A percentile compares a stretch with the other conserved stretches of the same genome.
Conservation (phyloP, 73 alveolate genomes). For the Paramecium sexaurelia region DNA sequence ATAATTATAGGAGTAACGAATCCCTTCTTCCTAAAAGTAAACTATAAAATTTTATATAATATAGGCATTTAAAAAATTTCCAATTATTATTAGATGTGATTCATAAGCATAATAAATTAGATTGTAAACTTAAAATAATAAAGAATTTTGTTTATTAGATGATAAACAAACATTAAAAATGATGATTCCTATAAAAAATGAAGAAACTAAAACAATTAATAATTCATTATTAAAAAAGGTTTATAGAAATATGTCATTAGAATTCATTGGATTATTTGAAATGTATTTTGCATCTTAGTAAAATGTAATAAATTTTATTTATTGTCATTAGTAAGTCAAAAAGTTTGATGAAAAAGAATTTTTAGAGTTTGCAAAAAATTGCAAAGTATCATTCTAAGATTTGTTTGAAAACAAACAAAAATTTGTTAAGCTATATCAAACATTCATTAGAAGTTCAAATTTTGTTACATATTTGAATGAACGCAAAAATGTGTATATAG, state of each 20-base stretch:
- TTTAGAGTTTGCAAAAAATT: slow-evolving; percentile 9
- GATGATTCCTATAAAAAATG: slow-evolving; percentile 59
- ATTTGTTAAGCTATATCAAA: slow-evolving; percentile 55
- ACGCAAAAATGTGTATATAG: slow-evolving; percentile 55
- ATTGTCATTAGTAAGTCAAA: slow-evolving; percentile 20
- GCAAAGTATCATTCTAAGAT: slow-evolving; percentile 40
- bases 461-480: slow-evolving; percentile 58
- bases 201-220: slow-evolving; percentile 60
- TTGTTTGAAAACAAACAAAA: slow-evolving; percentile 53
- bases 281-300: slow-evolving; percentile 25
- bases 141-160: slow-evolving; percentile 20
- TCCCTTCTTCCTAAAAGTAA: slow-evolving; percentile 64
- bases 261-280: slow-evolving; percentile 63
- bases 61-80: slow-evolving; percentile 59
- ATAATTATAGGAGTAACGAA: slow-evolving; percentile 63
- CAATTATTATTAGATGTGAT: slow-evolving; percentile 62
- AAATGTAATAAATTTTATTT: background rate
- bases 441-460: slow-evolving; percentile 59
- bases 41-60: background rate
- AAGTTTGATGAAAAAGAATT: slow-evolving; percentile 59
- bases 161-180: slow-evolving; percentile 53
- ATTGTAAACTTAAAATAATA: background rate
- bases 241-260: slow-evolving; percentile 51
- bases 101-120: slow-evolving; percentile 31
- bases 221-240: slow-evolving; percentile 55